Evolutionary conservation across 495 filamentous ascomycete species (phyloP).

Genomic region (Zalerion maritima): DNA sequence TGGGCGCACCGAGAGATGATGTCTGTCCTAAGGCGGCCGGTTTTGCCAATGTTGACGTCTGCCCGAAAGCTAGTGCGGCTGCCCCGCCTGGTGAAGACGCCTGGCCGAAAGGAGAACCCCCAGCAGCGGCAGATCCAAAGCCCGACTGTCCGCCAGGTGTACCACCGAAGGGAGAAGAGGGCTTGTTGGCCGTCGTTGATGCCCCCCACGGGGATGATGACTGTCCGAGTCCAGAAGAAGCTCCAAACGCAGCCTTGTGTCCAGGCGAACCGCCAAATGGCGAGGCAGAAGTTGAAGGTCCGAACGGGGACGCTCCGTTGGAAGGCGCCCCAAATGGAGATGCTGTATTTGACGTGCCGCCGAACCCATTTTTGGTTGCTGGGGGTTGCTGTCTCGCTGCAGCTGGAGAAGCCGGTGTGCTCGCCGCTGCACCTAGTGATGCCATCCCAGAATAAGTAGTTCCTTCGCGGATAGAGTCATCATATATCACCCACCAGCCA

Average conservation of each 20-base stretch:
- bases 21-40: constrained; percentile 20
- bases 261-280: constrained; percentile 14
- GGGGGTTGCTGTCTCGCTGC: constrained; percentile 17
- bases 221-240: constrained; percentile 7
- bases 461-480: constrained; percentile 62
- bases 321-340: constrained; percentile 12
- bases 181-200: constrained; percentile 21
- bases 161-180: too few relatives aligned
- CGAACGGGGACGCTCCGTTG: constrained; percentile 12
- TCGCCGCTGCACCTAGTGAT: constrained; percentile 23
- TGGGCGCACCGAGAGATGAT: constrained; percentile 12
- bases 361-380: constrained; percentile 3
- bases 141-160: constrained; percentile 20
- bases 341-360: constrained; percentile 8
- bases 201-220: constrained; percentile 23
- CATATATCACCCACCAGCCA: constrained; percentile 84
- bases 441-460: constrained; percentile 57
- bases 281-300: constrained; percentile 19
- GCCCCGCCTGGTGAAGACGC: constrained; percentile 17
- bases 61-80: constrained; percentile 22
- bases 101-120: constrained; percentile 23
- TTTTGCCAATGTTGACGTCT: constrained; percentile 18
- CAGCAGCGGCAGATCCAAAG: constrained; percentile 12
- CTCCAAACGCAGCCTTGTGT: constrained; percentile 7
- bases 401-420: constrained; percentile 15